Base-by-base conservation (phyloP, 1,284 basidiomycete genomes). In the Tylopilus sp. region DNA sequence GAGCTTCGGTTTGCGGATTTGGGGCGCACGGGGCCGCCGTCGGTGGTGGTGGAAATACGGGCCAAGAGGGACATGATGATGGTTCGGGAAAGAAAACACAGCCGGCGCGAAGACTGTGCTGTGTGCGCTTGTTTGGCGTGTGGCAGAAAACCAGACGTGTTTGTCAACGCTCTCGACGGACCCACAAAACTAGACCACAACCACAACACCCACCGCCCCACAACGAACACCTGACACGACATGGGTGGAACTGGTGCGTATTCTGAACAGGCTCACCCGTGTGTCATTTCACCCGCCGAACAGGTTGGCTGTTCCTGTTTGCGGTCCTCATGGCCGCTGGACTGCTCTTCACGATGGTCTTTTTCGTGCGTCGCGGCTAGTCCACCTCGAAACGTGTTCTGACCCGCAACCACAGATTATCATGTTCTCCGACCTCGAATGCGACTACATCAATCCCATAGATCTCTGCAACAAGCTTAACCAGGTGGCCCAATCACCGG, bases 401-500 rank as follows among this genome's bases (percentile, higher is more conserved):
- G 35, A 66, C 48, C 15, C 13, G 15, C 41, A n/a, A 25, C 9
- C 24, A 0, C 10, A 98, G 96, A 97, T 99, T 70, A 99, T 99
- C 80, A 98, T 99, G 95, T 99, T 98, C 82, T 95, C 92, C 43
- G 94, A 97, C 78, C 79, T 97, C 69, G 94, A 96, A 77, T 95
- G 92, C 76, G 92, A 98, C 81, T 99, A 98, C 78, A 97, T 99
- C 80, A 99, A 99, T 78, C 96, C 96, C 52, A 98, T 99, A 84
- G 96, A 99, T 75, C 87, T 99, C 35, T 99, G 97, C 79, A 98
- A 98, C 79, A 98, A 98, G 80, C 88, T 99, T 67, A 99, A 99
- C 74, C 92, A 96, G 76, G 96, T 97, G 60, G 51, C 69, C 68
- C 42, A 19, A 7, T 11, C 13, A 32, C 37, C 9, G 43, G 11